phyloP scores from a whole-genome alignment of 192 early-diverging fungal species.

The Globomyces pollinis-pini region DNA sequence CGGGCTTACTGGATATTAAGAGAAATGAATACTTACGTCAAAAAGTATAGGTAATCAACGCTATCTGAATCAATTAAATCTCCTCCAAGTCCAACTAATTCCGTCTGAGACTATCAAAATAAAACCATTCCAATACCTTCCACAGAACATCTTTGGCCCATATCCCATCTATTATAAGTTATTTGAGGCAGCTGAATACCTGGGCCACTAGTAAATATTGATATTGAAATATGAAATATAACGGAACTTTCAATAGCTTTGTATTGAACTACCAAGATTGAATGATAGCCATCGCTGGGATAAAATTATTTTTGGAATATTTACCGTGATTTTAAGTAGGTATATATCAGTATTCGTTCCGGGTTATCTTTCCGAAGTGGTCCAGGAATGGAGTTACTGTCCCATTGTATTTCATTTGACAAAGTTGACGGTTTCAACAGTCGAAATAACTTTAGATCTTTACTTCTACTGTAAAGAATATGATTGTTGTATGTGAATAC shows the following conservation, averaged over 20 bases:
- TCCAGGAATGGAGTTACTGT: neutral
- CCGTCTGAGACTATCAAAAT: too few relatives aligned
- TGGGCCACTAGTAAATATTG: neutral
- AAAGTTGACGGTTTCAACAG: neutral
- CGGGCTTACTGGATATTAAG: neutral
- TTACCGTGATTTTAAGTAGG: neutral
- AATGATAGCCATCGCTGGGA: too few relatives aligned
- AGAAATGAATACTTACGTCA: conserved; percentile 1
- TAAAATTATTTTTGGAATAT: too few relatives aligned
- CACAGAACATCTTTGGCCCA: conserved; percentile 3
- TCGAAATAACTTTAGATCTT: neutral
- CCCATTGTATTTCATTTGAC: neutral
- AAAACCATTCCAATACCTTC: too few relatives aligned
- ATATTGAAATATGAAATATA: neutral
- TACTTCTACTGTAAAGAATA: neutral
- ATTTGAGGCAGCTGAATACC: too few relatives aligned
- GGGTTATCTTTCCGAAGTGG: neutral
- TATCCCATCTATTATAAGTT: neutral
- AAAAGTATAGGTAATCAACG: conserved; percentile 9
- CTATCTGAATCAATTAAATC: conserved; percentile 2
- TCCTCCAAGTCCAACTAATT: neutral
- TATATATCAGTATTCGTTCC: neutral
- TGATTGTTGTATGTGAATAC: conserved; percentile 2
- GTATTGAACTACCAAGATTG: conserved; percentile 5
- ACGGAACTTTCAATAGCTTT: neutral